Evolutionary conservation across 2,329 filamentous ascomycete genomes (phyloP).

Genomic region (Claviceps pusilla): DNA sequence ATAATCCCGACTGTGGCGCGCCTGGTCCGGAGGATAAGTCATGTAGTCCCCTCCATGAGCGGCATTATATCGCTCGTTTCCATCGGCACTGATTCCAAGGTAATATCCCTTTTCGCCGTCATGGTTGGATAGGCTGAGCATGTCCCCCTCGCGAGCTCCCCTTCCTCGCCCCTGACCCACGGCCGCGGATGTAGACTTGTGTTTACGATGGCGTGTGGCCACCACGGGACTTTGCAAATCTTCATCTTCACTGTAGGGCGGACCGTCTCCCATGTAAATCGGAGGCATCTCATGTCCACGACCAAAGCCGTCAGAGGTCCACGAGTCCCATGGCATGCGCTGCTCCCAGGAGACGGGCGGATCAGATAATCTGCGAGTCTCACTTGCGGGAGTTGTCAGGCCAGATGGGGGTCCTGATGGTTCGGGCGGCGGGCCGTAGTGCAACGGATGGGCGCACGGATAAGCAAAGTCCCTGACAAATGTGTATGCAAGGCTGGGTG

Average conservation of each 20-base stretch:
- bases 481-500: slow-evolving; percentile 76
- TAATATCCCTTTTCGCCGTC: slow-evolving; percentile 52
- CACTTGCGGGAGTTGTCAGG: slow-evolving; percentile 71
- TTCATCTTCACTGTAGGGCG: slow-evolving; percentile 90
- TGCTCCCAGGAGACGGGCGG: slow-evolving; percentile 62
- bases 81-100: slow-evolving; percentile 51
- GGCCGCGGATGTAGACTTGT: slow-evolving; percentile 52
- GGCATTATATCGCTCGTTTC: slow-evolving; percentile 60
- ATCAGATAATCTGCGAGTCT: slow-evolving; percentile 69
- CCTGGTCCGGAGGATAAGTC: slow-evolving; percentile 56
- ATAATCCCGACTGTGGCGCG: slow-evolving; percentile 38
- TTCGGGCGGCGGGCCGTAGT: slow-evolving; percentile 82
- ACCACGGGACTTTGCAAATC: slow-evolving; percentile 86
- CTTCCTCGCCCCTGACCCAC: slow-evolving; percentile 29
- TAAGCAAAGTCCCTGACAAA: slow-evolving; percentile 95
- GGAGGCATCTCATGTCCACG: slow-evolving; percentile 61
- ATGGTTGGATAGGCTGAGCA: slow-evolving; percentile 34
- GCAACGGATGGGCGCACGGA: slow-evolving; percentile 63
- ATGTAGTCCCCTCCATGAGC: slow-evolving; percentile 57
- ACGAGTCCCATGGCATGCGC: slow-evolving; percentile 44
- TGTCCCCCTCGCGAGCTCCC: slow-evolving; percentile 28
- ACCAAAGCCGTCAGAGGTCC: slow-evolving; percentile 37
- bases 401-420: slow-evolving; percentile 55
- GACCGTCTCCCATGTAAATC: slow-evolving; percentile 74
- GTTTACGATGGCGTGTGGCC: slow-evolving; percentile 70